Evolutionary conservation across 2,329 filamentous ascomycete species (phyloP), one percentile per base, ranked within the genome.

Genomic region (Corniculantispora saksenae): DNA sequence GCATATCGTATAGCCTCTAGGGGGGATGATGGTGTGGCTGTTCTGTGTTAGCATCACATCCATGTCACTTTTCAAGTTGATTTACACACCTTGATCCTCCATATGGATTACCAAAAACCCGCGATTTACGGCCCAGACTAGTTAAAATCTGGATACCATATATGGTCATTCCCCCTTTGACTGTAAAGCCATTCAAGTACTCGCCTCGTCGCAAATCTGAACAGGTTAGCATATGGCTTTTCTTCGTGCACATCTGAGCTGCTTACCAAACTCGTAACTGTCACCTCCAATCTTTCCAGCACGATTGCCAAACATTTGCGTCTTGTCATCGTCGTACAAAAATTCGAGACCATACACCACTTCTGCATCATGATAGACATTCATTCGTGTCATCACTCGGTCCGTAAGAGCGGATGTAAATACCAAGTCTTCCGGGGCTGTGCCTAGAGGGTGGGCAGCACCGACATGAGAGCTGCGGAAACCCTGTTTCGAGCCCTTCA

Each of bases 91-190:
- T 88, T 73, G 90, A 91, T 69, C 94, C 94, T 63, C 93, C 93
- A 69, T 83, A 82, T 13, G 89, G 78, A 71, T 97, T 95, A 66
- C 95, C 95, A 82, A 89, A 98, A 67, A 96, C 80, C 63, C 89
- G 87, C 40, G 94, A 97, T 75, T 90, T 91, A 71, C 94, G 86
- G n/a, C 94, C 94, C 66, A 92, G 80, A 72, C 89, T 97, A 1
- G 95, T 98, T 77, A 97, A 80, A 68, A 98, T 89, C 75, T 97
- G 93, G 61, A 98, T 85, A 15, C 89, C 94, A 75, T 97, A 93
- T 69, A 98, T 90, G 88, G 91, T 95, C 66, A 86, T 82, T 25
- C 92, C 93, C 58, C 91, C 89, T 69, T 93, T 85, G 60, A 98
- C 82, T 70, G 90, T 86, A 75, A 99, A 97, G 10, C 95, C 95